Base-by-base conservation (phyloP, 306 rosid species). In the Fragaria ananassa region DNA sequence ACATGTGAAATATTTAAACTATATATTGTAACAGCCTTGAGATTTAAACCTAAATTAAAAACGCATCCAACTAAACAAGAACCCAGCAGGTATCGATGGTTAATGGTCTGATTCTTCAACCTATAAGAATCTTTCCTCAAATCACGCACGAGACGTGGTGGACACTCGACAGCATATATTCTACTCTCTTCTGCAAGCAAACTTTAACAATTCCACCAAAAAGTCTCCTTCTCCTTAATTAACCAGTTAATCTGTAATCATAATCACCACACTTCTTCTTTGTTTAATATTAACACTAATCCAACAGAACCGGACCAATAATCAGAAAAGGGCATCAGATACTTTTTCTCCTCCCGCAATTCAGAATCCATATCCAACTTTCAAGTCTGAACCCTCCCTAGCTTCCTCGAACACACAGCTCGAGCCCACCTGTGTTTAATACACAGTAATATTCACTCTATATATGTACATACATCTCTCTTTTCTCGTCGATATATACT, bases 51-150 rank as follows among this genome's bases (percentile, higher is more conserved):
- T 37, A 6, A 0, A 4, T 5, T 37, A 5, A 37, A 31, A 31
- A 0, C 1, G 5, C 0, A 37, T 8, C 7, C 1, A 37, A 37
- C 41, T 37, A 5, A 4, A 0, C 8, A 37, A 5, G 5, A 35
- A 35, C n/a, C 39, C 39, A 3, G 0, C 0, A 4, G 5, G 31
- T 29, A 2, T 1, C 31, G 31, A 35, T 35, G 7, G 41, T 37
- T 37, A 37, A 37, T 37, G 0, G 41, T 39, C 9, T 0, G 1
- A 39, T 6, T 6, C 42, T 39, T 39, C 41, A 35, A 4, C 6
- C 41, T 6, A 6, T 39, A 39, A 37, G 41, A 37, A 61, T 4
- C 31, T 31, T 15, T n/a, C 10, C n/a, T 14, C 3, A 15, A 25
- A 12, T 61, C 1, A 47, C 41, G 44, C 4, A 47, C 41, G 44